Conservation (phyloP, 2,329 filamentous ascomycete genomes). For the Drechslerella coelobrocha region DNA sequence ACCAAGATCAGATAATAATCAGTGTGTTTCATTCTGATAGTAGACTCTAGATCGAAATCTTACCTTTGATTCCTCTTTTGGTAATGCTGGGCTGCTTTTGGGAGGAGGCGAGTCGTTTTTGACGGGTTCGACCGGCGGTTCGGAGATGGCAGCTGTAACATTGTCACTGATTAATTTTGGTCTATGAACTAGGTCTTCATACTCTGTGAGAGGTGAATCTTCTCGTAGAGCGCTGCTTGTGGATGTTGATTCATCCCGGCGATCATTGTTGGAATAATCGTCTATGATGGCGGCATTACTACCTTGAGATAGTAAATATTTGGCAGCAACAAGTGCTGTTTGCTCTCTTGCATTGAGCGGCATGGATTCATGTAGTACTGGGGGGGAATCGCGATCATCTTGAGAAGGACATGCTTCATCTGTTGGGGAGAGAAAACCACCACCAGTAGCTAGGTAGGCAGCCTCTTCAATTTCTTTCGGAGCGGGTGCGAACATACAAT, state of each 20-base stretch:
- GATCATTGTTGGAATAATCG: slow-evolving; percentile 43
- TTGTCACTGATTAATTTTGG: slow-evolving; percentile 9
- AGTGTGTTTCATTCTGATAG: not conserved
- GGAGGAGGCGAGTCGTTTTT: not conserved
- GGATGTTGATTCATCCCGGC: not conserved
- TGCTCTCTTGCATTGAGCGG: not conserved
- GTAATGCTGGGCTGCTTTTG: not conserved
- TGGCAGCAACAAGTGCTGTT: not conserved
- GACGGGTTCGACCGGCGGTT: not conserved
- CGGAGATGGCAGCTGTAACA: slow-evolving; percentile 6
- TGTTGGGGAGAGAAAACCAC: not conserved
- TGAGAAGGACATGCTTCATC: not conserved
- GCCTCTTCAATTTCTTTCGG: slow-evolving; percentile 13
- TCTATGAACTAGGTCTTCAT: not conserved
- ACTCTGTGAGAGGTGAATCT: not conserved
- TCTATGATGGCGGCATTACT: not conserved
- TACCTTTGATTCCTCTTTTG: slow-evolving; percentile 28
- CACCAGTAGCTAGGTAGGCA: not conserved
- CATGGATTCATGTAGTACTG: not conserved
- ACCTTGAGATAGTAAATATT: not conserved
- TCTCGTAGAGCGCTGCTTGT: not conserved
- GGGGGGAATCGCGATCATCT: not conserved
- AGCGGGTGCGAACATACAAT: slow-evolving; percentile 36
- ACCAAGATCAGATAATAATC: not conserved
- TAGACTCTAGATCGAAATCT: not conserved